A percentile compares a stretch with the other conserved stretches of the same genome.
These are phyloP conservation scores for Delphinella strobiligena DNA, from an alignment of 2,329 filamentous ascomycete genomes.

Conservation along the genomic window DNA sequence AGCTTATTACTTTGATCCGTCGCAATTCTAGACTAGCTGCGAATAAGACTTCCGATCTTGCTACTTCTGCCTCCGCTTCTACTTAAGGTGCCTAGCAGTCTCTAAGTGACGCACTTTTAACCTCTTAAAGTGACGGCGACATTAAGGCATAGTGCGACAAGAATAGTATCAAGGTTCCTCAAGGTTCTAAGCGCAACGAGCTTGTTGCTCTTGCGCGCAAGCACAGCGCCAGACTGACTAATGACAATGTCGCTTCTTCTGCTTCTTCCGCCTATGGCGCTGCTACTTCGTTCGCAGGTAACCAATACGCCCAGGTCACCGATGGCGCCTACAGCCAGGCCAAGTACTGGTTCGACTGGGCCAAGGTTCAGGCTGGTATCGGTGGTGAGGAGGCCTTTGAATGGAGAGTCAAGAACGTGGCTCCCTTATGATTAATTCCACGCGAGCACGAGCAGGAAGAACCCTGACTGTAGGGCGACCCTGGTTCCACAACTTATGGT, in stretches of 20 bases:
- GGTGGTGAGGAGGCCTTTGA: constrained; percentile 27
- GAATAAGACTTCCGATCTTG: constrained; percentile 41
- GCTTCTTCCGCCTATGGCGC: constrained; percentile 30
- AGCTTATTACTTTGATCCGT: constrained; percentile 76
- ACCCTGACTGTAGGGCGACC: too few relatives aligned
- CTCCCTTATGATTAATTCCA: too few relatives aligned
- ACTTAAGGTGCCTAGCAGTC: constrained; percentile 53
- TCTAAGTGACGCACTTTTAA: constrained; percentile 71
- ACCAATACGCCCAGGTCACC: constrained; percentile 65
- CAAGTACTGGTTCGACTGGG: constrained; percentile 28
- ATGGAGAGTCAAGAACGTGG: too few relatives aligned
- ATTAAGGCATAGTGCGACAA: constrained; percentile 90
- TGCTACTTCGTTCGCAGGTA: constrained; percentile 47
- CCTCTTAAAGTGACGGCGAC: constrained; percentile 79
- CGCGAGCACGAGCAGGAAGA: too few relatives aligned
- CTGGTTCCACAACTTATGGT: too few relatives aligned
- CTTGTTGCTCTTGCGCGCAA: constrained; percentile 81
- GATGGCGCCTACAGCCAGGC: constrained; percentile 39
- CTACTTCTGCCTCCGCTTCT: constrained; percentile 48
- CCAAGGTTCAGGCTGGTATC: constrained; percentile 34
- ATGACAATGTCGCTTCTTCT: constrained; percentile 41
- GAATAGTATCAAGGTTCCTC: constrained; percentile 79
- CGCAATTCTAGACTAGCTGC: constrained; percentile 60
- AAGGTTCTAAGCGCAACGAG: constrained; percentile 84
- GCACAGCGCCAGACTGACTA: constrained; percentile 61